Evolutionary conservation across 495 filamentous ascomycete species (phyloP).

Genomic region (Choiromyces venosus): DNA sequence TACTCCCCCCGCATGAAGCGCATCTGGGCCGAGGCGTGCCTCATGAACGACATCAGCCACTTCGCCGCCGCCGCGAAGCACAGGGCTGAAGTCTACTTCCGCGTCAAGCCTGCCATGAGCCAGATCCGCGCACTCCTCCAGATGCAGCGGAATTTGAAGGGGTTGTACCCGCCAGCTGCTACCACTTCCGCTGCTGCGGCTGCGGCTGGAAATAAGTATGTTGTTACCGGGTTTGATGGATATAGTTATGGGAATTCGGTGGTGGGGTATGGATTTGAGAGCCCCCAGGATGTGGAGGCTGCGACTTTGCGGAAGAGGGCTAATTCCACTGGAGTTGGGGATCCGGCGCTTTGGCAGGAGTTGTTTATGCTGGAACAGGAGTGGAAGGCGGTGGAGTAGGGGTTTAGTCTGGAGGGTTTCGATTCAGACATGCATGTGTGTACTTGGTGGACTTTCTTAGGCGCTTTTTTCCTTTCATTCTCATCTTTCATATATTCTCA

Average conservation of each 20-base stretch:
- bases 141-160: background rate
- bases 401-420: background rate
- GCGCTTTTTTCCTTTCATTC: background rate
- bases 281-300: background rate
- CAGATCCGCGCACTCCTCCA: background rate
- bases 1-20: background rate
- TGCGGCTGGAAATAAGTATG: background rate
- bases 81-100: background rate
- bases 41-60: background rate
- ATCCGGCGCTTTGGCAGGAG: background rate
- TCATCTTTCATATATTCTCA: constrained; percentile 9
- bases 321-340: background rate
- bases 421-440: background rate
- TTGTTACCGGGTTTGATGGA: background rate
- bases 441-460: background rate
- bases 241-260: background rate
- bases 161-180: background rate
- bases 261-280: background rate
- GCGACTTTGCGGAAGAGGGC: background rate
- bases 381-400: background rate
- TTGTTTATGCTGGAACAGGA: background rate
- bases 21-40: background rate
- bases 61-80: background rate
- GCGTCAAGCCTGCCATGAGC: background rate
- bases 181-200: background rate